Base-by-base conservation (phyloP, 768 basidiomycete species). In the Suillus sp. region DNA sequence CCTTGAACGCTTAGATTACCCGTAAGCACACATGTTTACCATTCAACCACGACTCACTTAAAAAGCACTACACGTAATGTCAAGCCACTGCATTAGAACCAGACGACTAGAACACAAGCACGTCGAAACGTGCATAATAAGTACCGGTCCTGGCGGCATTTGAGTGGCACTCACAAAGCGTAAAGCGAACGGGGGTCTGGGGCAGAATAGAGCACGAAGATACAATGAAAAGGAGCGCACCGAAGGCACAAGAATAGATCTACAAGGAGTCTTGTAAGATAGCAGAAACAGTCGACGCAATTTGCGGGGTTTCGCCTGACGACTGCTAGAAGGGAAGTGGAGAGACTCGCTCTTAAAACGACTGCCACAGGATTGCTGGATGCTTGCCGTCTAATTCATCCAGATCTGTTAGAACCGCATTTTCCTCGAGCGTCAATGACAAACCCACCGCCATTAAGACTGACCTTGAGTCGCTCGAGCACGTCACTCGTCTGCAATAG, bases 401-500 rank as follows among this genome's bases (percentile, higher is more conserved):
- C 8, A 51, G 89, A 70, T 91, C 89, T 0, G 90, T 89, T 51
- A 93, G 77, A 4, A 87, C 89, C 0, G 84, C 88, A 34, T 93
- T 77, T 58, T 94, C 93, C 1, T 83, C 85, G 2, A 88, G 79
- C 0, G 90, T 91, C 54, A 91, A 76, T 35, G 84, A 79, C 13
- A 82, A 82, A 34, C 85, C 83, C 3, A 82, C 86, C 35, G 86
- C n/a, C n/a, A n/a, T n/a, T n/a, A n/a, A n/a, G n/a, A 84, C 72
- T 58, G 84, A 80, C 27, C 85, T 78, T 69, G 51, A 96, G 83
- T 22, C 96, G 86, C 69, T 95, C 93, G 45, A 98, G 83, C 1
- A 87, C 84, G 68, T 96, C 94, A 57, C 86, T 88, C 69, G 89
- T 88, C 75, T 95, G 90, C 54, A 99, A 81, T 11, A 93, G 93